These are phyloP conservation scores for Colletotrichum sansevieriae DNA, from an alignment of 2,329 filamentous ascomycete species.

Conservation along the genomic window DNA sequence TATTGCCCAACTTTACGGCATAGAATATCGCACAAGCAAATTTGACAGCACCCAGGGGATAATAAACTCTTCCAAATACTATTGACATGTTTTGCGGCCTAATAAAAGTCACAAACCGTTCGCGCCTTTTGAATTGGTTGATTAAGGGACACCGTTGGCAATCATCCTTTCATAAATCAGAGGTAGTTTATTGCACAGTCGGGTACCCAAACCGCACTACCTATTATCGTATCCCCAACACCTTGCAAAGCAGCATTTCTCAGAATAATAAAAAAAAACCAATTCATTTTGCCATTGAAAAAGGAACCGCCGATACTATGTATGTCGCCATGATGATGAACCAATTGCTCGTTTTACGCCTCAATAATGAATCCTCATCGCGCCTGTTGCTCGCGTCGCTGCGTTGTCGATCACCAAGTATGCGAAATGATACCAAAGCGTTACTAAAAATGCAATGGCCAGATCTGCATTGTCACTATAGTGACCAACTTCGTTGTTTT, in stretches of 20 bases:
- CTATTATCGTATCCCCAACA: constrained; percentile 12
- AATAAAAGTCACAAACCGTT: too few species aligned
- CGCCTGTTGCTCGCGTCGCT: not conserved
- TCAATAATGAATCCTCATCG: not conserved
- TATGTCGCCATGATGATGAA: not conserved
- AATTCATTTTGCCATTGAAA: not conserved
- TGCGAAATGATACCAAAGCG: too few species aligned
- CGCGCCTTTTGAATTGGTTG: too few species aligned
- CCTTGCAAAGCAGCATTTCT: constrained; percentile 8
- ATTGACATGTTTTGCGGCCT: too few species aligned
- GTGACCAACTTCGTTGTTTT: too few species aligned
- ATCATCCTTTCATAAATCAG: not conserved
- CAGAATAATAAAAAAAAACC: not conserved
- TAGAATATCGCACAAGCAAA: too few species aligned
- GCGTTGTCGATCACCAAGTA: not conserved
- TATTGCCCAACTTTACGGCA: too few species aligned
- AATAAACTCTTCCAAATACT: too few species aligned
- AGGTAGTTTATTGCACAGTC: not conserved
- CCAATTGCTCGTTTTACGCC: too few species aligned
- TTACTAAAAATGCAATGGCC: not conserved
- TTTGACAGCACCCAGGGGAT: too few species aligned
- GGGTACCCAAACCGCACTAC: not conserved
- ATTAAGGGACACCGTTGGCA: too few species aligned
- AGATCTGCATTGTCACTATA: fast-evolving
- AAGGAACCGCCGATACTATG: constrained; percentile 4